Conservation (phyloP, 345 rosid species). For the Diplotaxis tenuifolia region DNA sequence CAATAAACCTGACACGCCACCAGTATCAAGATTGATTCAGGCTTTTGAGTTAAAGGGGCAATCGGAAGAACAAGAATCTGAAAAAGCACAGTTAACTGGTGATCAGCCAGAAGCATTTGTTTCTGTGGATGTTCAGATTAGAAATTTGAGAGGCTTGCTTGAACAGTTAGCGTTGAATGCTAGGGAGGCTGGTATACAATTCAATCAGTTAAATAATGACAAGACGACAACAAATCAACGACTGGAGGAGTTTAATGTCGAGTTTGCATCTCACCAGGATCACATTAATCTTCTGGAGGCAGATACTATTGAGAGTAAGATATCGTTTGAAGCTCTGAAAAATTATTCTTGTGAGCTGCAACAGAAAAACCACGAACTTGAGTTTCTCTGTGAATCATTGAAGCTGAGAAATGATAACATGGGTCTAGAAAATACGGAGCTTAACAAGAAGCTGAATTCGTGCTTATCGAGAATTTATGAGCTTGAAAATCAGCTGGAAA, state of each 20-base stretch:
- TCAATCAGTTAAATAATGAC: conserved; percentile 43
- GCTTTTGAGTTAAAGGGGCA: conserved; percentile 75
- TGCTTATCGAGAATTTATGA: conserved; percentile 41
- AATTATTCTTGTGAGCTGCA: conserved; percentile 46
- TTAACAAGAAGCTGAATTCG: conserved; percentile 43
- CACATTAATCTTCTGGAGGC: conserved; percentile 51
- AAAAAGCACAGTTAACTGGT: conserved; percentile 36
- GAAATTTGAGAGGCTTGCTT: conserved; percentile 52
- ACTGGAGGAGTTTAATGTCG: conserved; percentile 45
- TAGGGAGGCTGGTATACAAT: conserved; percentile 39
- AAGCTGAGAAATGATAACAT: conserved; percentile 44
- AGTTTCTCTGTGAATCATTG: conserved; percentile 44
- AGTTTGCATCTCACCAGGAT: conserved; percentile 49
- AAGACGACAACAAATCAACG: conserved; percentile 36
- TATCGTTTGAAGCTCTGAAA: conserved; percentile 62
- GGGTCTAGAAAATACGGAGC: conserved; percentile 53
- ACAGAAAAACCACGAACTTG: conserved; percentile 48
- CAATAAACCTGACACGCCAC: conserved; percentile 47
- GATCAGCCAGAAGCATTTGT: conserved; percentile 40
- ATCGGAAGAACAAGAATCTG: conserved; percentile 51
- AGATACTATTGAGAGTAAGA: conserved; percentile 50
- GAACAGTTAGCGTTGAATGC: conserved; percentile 56
- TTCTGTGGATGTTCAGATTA: conserved; percentile 45
- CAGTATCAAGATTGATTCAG: conserved; percentile 68
- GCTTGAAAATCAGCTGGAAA: conserved; percentile 59